phyloP scores from a whole-genome alignment of 169 alveolate species.

The Eimeria maxima region DNA sequence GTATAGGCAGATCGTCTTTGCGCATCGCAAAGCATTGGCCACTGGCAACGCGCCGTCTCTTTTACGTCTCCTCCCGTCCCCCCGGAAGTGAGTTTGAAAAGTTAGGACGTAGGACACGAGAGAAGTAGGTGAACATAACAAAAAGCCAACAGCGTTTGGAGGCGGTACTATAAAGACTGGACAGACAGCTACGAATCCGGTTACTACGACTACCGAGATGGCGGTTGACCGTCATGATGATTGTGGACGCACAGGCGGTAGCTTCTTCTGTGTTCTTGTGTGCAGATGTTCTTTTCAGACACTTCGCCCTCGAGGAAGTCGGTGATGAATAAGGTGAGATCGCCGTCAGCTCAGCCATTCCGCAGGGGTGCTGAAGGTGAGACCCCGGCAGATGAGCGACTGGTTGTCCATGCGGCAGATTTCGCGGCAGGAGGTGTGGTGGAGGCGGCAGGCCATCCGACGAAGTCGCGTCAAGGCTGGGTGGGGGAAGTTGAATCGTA shows the following conservation, averaged over 20 bases:
- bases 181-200: too few species aligned
- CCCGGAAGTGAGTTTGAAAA: neutral
- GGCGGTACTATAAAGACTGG: neutral
- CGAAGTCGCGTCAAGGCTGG: neutral
- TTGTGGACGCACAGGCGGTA: neutral
- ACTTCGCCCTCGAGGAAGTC: neutral
- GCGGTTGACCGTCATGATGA: neutral
- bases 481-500: neutral
- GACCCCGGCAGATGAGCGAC: neutral
- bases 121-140: neutral
- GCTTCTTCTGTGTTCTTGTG: neutral
- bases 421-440: constrained; percentile 20
- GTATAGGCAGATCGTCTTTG: too few species aligned
- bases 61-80: neutral
- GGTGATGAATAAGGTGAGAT: neutral
- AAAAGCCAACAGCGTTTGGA: neutral
- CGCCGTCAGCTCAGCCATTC: neutral
- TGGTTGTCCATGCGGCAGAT: constrained; percentile 12
- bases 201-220: neutral
- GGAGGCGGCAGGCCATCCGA: neutral
- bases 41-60: neutral
- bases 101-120: neutral
- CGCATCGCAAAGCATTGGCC: too few species aligned
- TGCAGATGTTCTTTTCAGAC: neutral
- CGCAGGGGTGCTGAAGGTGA: neutral